Percentiles rank a stretch among this genome's conserved stretches.
Evolutionary conservation across 139 green algal genomes (phyloP).

Genomic region (Klebsormidium nitens): DNA sequence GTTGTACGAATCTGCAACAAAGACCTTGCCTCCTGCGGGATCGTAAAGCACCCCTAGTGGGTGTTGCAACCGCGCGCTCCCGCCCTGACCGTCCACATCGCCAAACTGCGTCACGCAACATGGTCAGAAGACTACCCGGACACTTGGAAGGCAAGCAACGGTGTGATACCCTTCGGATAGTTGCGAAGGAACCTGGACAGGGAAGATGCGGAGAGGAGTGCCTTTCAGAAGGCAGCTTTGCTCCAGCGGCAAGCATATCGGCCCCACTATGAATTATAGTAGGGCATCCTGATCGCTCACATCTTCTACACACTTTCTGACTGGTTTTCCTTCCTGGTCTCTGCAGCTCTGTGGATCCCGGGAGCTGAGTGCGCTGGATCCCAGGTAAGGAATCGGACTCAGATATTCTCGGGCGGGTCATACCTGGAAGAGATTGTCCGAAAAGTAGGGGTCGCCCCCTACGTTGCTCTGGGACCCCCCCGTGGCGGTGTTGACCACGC

Average conservation of each 20-base stretch:
- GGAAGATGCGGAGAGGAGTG: background rate
- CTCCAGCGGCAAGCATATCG: no score
- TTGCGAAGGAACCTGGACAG: background rate
- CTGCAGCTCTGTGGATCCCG: no score
- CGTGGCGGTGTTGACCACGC: constrained; percentile 50
- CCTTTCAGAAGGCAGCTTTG: no score
- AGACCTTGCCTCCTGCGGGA: constrained; percentile 44
- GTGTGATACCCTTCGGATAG: background rate
- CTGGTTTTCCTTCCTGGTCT: no score
- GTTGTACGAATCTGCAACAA: constrained; percentile 74
- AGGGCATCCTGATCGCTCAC: background rate
- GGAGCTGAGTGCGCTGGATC: background rate
- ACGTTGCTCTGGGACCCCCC: constrained; percentile 42
- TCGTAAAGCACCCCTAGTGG: constrained; percentile 34
- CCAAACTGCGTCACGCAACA: constrained; percentile 48
- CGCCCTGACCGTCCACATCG: constrained; percentile 57
- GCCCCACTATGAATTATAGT: background rate
- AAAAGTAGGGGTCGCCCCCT: constrained; percentile 68
- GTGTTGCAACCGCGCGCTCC: constrained; percentile 54
- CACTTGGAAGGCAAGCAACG: background rate
- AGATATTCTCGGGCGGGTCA: background rate
- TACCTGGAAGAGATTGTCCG: constrained; percentile 70
- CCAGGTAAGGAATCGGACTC: background rate
- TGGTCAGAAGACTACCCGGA: background rate
- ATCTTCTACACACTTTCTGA: no score